Conservation (phyloP, 179 eudicot genomes). For the Vitellaria paradoxa region DNA sequence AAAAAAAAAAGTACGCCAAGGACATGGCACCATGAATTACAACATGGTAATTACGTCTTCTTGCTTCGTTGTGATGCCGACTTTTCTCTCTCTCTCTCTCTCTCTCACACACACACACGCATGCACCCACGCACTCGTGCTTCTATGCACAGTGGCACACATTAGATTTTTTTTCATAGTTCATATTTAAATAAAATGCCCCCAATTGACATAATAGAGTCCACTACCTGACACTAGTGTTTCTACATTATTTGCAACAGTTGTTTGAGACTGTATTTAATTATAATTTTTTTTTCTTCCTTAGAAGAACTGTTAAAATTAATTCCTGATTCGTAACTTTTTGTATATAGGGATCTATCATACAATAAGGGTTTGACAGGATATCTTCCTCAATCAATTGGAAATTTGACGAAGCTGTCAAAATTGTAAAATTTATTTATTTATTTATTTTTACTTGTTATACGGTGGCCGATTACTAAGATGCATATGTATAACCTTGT, state of each 20-base stretch:
- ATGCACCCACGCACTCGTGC: neutral
- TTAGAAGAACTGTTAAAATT: neutral
- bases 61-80: neutral
- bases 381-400: neutral
- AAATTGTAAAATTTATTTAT: neutral
- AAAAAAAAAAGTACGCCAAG: no score
- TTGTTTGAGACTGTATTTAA: neutral
- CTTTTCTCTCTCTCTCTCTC: no score
- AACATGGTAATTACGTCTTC: neutral
- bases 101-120: no score
- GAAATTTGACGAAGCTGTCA: neutral
- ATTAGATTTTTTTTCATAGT: neutral
- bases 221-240: neutral
- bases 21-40: neutral
- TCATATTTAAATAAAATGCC: neutral
- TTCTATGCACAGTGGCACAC: neutral
- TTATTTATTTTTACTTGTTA: neutral
- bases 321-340: neutral
- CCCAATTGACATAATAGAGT: no score
- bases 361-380: conserved; percentile 51
- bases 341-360: conserved; percentile 63
- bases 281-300: neutral
- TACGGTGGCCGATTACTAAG: neutral
- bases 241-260: neutral
- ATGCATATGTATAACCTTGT: neutral